These are phyloP conservation scores for Leishmania arabica DNA, from an alignment of 208 protist genomes.

Conservation along the genomic window DNA sequence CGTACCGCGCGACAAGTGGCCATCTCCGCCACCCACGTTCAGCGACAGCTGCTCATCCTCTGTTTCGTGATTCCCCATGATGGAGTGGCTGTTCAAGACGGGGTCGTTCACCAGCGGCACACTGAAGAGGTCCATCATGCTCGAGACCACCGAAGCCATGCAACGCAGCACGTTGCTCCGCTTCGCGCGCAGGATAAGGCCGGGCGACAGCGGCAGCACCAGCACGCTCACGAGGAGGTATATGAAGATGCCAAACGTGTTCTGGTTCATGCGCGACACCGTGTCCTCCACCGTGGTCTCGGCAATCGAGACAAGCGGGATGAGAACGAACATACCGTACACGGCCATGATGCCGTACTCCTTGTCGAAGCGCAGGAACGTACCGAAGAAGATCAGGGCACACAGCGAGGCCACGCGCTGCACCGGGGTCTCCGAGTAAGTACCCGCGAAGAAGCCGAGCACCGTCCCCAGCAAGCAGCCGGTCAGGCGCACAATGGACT, in stretches of 20 bases:
- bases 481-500: slow-evolving; percentile 82
- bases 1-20: background rate
- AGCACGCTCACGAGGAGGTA: slow-evolving; percentile 82
- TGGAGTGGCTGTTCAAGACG: background rate
- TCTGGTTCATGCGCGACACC: slow-evolving; percentile 88
- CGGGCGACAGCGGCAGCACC: slow-evolving; percentile 76
- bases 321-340: slow-evolving; percentile 89
- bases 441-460: slow-evolving; percentile 86
- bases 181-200: slow-evolving; percentile 75
- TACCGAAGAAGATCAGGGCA: slow-evolving; percentile 76
- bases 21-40: background rate
- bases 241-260: slow-evolving; percentile 91
- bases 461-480: slow-evolving; percentile 88
- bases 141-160: slow-evolving; percentile 53
- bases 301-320: slow-evolving; percentile 69
- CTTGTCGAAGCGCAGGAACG: slow-evolving; percentile 82
- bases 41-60: slow-evolving; percentile 6
- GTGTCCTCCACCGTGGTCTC: slow-evolving; percentile 64
- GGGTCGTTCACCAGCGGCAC: slow-evolving; percentile 35
- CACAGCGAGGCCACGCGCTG: slow-evolving; percentile 83
- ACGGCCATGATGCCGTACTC: slow-evolving; percentile 87
- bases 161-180: slow-evolving; percentile 71
- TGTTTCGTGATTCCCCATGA: background rate
- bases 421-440: slow-evolving; percentile 65
- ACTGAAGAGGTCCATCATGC: slow-evolving; percentile 67